phyloP scores from a whole-genome alignment of 208 protist species.

The Novymonas esmeraldas region DNA sequence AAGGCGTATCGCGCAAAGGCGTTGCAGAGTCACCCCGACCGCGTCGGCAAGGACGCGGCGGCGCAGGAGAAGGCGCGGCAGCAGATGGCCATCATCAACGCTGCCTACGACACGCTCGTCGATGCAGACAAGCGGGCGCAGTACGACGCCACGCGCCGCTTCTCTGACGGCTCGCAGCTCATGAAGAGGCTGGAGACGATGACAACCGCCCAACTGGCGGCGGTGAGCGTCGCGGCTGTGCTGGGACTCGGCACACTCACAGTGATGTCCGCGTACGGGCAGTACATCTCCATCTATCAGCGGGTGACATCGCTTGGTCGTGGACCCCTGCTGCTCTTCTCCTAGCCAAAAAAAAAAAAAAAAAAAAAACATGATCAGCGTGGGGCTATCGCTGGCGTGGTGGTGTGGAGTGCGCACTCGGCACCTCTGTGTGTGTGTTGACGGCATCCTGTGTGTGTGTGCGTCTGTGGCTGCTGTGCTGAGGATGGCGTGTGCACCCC shows the following conservation, averaged over 20 bases:
- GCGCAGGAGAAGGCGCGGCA: slow-evolving; percentile 54
- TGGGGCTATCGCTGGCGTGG: no score
- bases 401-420: no score
- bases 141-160: slow-evolving; percentile 59
- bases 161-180: slow-evolving; percentile 28
- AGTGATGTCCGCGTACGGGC: slow-evolving; percentile 33
- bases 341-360: background rate
- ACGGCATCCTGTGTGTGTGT: no score
- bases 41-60: slow-evolving; percentile 37
- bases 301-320: slow-evolving; percentile 26
- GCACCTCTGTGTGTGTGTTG: no score
- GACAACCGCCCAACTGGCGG: slow-evolving; percentile 28
- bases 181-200: slow-evolving; percentile 47
- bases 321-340: slow-evolving; percentile 20
- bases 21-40: slow-evolving; percentile 75
- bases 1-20: slow-evolving; percentile 67
- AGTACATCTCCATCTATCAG: slow-evolving; percentile 60
- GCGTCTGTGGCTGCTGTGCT: no score
- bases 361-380: background rate
- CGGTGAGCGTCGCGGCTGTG: slow-evolving; percentile 19
- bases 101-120: slow-evolving; percentile 79
- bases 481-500: no score
- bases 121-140: slow-evolving; percentile 50
- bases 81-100: slow-evolving; percentile 80
- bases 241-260: slow-evolving; percentile 26